Conservation (phyloP, 805 yeast species). For the Yarrowia osloensis region DNA sequence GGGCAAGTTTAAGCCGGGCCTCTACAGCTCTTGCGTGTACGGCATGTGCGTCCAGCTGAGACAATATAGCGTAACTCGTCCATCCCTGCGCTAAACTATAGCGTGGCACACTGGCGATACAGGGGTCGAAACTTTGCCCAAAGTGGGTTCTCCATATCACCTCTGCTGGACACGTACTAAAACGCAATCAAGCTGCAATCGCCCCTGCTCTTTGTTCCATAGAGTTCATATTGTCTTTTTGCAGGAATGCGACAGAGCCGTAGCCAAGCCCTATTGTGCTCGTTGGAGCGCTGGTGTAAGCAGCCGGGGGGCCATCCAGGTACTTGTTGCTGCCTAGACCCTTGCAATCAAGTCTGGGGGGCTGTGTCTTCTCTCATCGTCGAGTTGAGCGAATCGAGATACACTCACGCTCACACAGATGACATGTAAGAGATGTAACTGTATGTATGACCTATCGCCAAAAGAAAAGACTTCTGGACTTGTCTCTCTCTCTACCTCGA, state of each 20-base stretch:
- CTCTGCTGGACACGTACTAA: background rate
- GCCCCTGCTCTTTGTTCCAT: background rate
- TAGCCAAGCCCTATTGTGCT: background rate
- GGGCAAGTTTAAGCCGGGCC: background rate
- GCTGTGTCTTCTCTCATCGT: no score
- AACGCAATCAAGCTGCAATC: background rate
- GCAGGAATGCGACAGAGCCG: background rate
- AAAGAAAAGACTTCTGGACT: background rate
- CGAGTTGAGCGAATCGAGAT: no score
- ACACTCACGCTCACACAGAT: background rate
- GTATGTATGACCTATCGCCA: background rate
- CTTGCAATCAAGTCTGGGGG: no score
- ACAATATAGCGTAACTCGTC: background rate
- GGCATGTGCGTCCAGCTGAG: background rate
- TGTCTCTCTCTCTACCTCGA: background rate
- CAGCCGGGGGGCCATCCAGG: no score
- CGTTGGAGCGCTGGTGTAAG: no score
- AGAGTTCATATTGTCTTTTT: background rate
- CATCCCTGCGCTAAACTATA: conserved; percentile 4
- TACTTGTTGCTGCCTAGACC: no score
- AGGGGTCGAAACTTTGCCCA: background rate
- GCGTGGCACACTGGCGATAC: conserved; percentile 1
- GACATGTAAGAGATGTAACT: background rate
- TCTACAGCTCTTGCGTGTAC: background rate
- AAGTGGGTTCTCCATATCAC: background rate